These are phyloP conservation scores for Schwanniomyces sp. DNA, from an alignment of 805 yeast species.

Conservation along the genomic window DNA sequence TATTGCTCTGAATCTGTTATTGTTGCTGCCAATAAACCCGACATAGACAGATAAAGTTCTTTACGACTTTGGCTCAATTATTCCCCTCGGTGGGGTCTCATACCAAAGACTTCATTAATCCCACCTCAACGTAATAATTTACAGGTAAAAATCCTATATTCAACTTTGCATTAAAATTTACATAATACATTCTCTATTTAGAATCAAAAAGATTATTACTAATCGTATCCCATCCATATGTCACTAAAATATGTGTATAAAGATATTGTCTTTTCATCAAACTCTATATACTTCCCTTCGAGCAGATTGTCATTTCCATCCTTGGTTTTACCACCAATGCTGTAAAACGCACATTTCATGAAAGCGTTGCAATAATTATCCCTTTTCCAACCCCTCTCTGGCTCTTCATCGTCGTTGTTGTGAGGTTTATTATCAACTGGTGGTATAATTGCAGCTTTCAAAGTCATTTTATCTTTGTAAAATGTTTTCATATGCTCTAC, in stretches of 20 bases:
- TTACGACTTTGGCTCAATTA: too few relatives aligned
- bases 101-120: too few relatives aligned
- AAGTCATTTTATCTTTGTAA: slow-evolving; percentile 34
- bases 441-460: slow-evolving; percentile 52
- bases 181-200: too few relatives aligned
- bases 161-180: too few relatives aligned
- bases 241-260: slow-evolving; percentile 47
- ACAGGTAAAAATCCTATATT: too few relatives aligned
- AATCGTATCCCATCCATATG: slow-evolving; percentile 50
- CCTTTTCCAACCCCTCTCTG: slow-evolving; percentile 52
- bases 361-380: slow-evolving; percentile 56
- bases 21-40: too few relatives aligned
- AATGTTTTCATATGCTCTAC: slow-evolving; percentile 22
- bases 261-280: slow-evolving; percentile 24
- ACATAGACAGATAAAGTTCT: too few relatives aligned
- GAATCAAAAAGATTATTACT: background rate
- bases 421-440: slow-evolving; percentile 44
- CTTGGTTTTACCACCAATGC: slow-evolving; percentile 48
- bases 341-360: slow-evolving; percentile 61
- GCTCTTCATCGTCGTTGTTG: slow-evolving; percentile 41
- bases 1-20: too few relatives aligned
- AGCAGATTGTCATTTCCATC: slow-evolving; percentile 30
- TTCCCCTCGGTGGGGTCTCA: too few relatives aligned
- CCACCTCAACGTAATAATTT: too few relatives aligned
- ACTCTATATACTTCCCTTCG: slow-evolving; percentile 49